Evolutionary conservation across 139 green algal species (phyloP), one percentile per base, ranked within the genome.

Genomic region (Chlorella sp.): DNA sequence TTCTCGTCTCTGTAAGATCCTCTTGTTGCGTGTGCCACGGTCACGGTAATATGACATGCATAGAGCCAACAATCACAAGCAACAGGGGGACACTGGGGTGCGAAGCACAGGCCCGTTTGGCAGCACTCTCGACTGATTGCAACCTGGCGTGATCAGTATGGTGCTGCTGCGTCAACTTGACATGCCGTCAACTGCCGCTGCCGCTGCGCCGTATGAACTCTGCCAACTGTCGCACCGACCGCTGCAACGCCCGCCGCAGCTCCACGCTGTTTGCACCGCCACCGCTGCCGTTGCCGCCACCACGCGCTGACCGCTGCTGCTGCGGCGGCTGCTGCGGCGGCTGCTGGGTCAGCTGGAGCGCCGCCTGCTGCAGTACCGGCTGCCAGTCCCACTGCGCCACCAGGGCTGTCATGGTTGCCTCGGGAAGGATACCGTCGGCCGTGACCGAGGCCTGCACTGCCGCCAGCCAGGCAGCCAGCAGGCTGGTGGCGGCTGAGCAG

Each of bases 351-450:
- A 86, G n/a, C 14, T 90, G 79, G 9, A 61, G 19, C 9, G 68
- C 66, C 22, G 88, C 88, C 36, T 77, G 68, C 42, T 53, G 66
- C 88, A 91, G 34, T 4, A 76, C 34, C 0, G 53, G 77, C 42
- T 78, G 40, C 88, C 88, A 91, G 34, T 91, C 88, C 80, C 81
- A 88, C n/a, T 40, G 68, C 11, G 28, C 60, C 28, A 80, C 28
- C 82, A 91, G 36, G 3, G 81, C 71, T 42, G 53, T 73, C 32
- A 42, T 40, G 2, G 36, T 36, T 22, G n/a, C 71, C 28, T 53
- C 48, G 14, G 34, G 5, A 2, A 91, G 24, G 0, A 76, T 22
- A 28, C 88, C 82, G 18, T 68, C 40, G 28, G 15, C 37, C 3
- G 36, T 32, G 48, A 91, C 14, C 0, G 30, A n/a, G 22, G 34